A percentile compares a stretch with the other conserved stretches of the same genome.
These are phyloP conservation scores for Tolypocladium tundrense DNA, from an alignment of 2,329 filamentous ascomycete genomes.

Conservation along the genomic window DNA sequence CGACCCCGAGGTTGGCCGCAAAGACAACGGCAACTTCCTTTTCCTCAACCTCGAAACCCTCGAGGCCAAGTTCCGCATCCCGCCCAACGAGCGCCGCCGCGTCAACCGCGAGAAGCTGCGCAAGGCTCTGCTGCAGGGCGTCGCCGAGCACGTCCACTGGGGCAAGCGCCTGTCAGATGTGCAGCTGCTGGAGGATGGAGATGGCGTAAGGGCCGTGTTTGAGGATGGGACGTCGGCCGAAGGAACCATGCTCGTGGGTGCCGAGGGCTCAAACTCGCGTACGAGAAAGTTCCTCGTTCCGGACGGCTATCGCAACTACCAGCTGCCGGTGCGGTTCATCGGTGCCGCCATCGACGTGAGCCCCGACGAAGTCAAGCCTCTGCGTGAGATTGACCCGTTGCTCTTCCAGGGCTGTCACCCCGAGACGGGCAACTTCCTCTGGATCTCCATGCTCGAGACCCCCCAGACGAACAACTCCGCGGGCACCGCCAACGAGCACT, in stretches of 20 bases:
- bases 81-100: slow-evolving; percentile 23
- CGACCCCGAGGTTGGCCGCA: slow-evolving; percentile 26
- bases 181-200: slow-evolving; percentile 9
- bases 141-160: slow-evolving; percentile 19
- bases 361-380: slow-evolving; percentile 23
- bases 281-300: slow-evolving; percentile 23
- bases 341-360: slow-evolving; percentile 27
- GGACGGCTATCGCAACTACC: slow-evolving; percentile 18
- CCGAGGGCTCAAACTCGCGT: slow-evolving; percentile 27
- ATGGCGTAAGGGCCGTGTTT: slow-evolving; percentile 17
- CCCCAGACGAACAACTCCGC: slow-evolving; percentile 24
- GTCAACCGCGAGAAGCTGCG: slow-evolving; percentile 25
- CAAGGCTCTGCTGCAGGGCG: slow-evolving; percentile 15
- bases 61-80: slow-evolving; percentile 26
- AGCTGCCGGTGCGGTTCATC: slow-evolving; percentile 25
- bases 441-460: slow-evolving; percentile 35
- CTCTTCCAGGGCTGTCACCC: slow-evolving; percentile 46
- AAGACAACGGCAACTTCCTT: slow-evolving; percentile 27
- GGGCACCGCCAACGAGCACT: slow-evolving; percentile 20
- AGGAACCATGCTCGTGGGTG: slow-evolving; percentile 27
- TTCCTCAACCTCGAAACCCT: slow-evolving; percentile 29
- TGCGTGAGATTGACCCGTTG: slow-evolving; percentile 39
- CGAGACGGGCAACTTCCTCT: slow-evolving; percentile 36
- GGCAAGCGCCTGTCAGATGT: slow-evolving; percentile 19
- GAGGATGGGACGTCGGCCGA: slow-evolving; percentile 19